Evolutionary conservation across 352 stramenopile species (phyloP).

Genomic region (Stephanocyclus meneghinianus): DNA sequence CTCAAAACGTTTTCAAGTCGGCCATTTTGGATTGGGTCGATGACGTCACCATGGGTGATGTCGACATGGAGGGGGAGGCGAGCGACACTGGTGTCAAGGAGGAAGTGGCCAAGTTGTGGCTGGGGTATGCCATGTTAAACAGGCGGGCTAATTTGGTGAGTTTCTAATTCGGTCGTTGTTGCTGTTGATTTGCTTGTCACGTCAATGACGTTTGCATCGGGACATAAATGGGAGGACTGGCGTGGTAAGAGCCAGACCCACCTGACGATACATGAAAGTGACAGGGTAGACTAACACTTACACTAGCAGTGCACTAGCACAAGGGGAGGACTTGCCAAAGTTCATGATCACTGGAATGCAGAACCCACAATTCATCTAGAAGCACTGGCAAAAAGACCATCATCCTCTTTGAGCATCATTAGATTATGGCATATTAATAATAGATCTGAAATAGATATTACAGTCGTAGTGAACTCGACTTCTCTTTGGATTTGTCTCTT

Average conservation of each 20-base stretch:
- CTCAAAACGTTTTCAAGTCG: slow-evolving; percentile 74
- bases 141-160: slow-evolving; percentile 62
- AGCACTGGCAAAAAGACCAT: not conserved
- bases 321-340: too few relatives aligned
- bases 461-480: slow-evolving; percentile 8
- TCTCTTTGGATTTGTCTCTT: not conserved
- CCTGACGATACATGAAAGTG: not conserved
- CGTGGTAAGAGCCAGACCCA: not conserved
- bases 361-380: not conserved
- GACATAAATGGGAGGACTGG: not conserved
- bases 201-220: not conserved
- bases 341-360: too few relatives aligned
- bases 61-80: slow-evolving; percentile 22
- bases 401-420: not conserved
- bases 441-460: slow-evolving; percentile 27
- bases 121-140: slow-evolving; percentile 76
- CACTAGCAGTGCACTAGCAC: too few relatives aligned
- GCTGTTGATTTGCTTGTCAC: not conserved
- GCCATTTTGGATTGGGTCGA: slow-evolving; percentile 82
- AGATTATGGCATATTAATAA: slow-evolving; percentile 27
- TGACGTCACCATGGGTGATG: slow-evolving; percentile 61
- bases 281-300: not conserved
- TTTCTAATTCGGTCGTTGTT: slow-evolving; percentile 11
- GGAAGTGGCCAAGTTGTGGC: slow-evolving; percentile 71
- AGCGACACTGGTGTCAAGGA: slow-evolving; percentile 1